Evolutionary conservation across 1,139 yeast species (phyloP), one percentile per base, ranked within the genome.

Genomic region (Wickerhamomyces sp.): DNA sequence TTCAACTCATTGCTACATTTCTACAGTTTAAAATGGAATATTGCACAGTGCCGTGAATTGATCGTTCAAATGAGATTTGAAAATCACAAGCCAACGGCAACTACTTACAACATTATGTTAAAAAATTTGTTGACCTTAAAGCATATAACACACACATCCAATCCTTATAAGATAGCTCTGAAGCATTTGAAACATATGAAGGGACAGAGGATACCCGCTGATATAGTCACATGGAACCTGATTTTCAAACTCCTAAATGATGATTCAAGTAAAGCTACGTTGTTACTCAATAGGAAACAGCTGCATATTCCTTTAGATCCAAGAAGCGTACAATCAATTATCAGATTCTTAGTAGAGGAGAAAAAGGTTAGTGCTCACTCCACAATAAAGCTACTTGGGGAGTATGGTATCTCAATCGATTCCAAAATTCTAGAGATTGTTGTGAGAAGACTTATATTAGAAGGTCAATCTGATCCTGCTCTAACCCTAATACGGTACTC

Each of bases 1-100:
- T 74, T 63, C 49, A 75, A 76, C 47, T 66, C 66, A 43, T 60
- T 70, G 33, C 64, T 76, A 3, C 65, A 59, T 41, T 71, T 64
- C 46, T 68, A 62, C 41, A 51, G 64, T 15, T 47, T 61, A 19
- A 62, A 60, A 32, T 54, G 58, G 41, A 67, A 69, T 44, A 60
- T 70, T 28, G 67, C 72, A 20, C 52, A 69, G 0, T 70, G 74
- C 33, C 56, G 71, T 33, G 70, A 64, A 40, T 49, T 71, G 13
- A 51, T 70, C 18, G 60, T 60, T 5, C 67, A 68, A 37, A 67
- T 74, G 60, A 54, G 60, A 18, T 36, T 58, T 3, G 66, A 65
- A 36, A 60, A 60, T 1, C 44, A 61, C 10, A 35, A 43, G 3
- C 70, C 70, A 4, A 64, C 68, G 38, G 59, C 72, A 3, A 64